Conservation (phyloP, 148 eudicot species). For the Salicornia ramosissima region DNA sequence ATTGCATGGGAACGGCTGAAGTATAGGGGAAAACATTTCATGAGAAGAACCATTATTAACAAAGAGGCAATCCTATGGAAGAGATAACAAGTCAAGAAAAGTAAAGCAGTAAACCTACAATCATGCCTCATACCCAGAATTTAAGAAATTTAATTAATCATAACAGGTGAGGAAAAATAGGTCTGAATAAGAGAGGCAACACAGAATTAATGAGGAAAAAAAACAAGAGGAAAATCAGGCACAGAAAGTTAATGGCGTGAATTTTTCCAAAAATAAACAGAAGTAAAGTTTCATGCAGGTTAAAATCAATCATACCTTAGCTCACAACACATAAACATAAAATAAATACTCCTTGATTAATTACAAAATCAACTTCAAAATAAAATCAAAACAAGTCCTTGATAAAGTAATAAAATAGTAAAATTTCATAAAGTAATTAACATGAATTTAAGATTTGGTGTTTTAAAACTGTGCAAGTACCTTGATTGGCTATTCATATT, state of each 20-base stretch:
- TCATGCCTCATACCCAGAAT: too few species aligned
- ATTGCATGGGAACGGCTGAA: slow-evolving; percentile 97
- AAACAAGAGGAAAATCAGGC: background rate
- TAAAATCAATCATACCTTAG: background rate
- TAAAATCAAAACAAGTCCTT: background rate
- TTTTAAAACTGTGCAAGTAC: slow-evolving; percentile 23
- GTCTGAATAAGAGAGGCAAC: background rate
- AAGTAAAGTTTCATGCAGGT: too few species aligned
- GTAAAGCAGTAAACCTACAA: too few species aligned
- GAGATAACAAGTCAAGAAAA: too few species aligned
- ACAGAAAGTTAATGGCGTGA: too few species aligned
- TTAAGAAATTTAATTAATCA: background rate
- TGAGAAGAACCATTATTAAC: background rate
- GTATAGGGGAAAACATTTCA: background rate
- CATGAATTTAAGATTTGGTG: background rate
- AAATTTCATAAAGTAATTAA: background rate
- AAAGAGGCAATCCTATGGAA: too few species aligned
- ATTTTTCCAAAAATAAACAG: too few species aligned
- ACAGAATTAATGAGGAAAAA: background rate
- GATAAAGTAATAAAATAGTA: background rate
- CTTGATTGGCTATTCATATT: slow-evolving; percentile 98
- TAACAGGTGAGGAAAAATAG: background rate
- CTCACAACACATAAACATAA: background rate
- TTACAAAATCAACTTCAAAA: too few species aligned
- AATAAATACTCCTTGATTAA: too few species aligned